Evolutionary conservation across 192 early-diverging fungal species (phyloP), one percentile per base, ranked within the genome.

Genomic region (Coemansia sp.): DNA sequence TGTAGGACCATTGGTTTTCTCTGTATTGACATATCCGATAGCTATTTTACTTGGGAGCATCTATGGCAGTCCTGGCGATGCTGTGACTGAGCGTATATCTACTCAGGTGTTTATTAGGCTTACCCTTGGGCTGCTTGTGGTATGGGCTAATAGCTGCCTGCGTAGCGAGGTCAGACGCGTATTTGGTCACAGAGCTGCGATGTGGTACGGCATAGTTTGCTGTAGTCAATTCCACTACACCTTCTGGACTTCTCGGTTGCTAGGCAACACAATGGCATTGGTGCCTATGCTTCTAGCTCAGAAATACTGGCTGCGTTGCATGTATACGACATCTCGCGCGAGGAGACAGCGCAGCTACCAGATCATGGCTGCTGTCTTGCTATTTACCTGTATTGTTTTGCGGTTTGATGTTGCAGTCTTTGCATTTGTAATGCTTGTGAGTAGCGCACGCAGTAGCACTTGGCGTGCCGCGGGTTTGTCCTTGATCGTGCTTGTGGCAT

Each of bases 181-280:
- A 38, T 92, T 93, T 69, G 91, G 93, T 21, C 58, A 49, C 51
- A 60, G 55, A 3, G 32, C 74, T 10, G 69, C 73, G 6, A 23
- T 48, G 28, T 76, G 73, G 74, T 81, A 69, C 58, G 26, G 82
- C 72, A 24, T 82, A 78, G 38, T 72, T 54, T 12, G 82, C 75
- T 28, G 92, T 82, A 85, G 74, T 56, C 95, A 97, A 69, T 97
- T 98, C 72, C 94, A 98, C 68, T 78, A 87, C 54, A 76, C 88
- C 30, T 98, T 94, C 71, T 97, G 95, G 92, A 87, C 86, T 21
- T 89, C 87, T 6, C 85, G 95, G 51, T 86, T 92, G 31, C 78
- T 98, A 44, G 92, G 93, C 6, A 98, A 97, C 69, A 90, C 88
- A 7, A 85, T 95, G 65, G 94, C 90, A 0, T 81, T 95, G 38